Evolutionary conservation across 2,329 filamentous ascomycete species (phyloP).

Genomic region (Fusarium zealandicum): DNA sequence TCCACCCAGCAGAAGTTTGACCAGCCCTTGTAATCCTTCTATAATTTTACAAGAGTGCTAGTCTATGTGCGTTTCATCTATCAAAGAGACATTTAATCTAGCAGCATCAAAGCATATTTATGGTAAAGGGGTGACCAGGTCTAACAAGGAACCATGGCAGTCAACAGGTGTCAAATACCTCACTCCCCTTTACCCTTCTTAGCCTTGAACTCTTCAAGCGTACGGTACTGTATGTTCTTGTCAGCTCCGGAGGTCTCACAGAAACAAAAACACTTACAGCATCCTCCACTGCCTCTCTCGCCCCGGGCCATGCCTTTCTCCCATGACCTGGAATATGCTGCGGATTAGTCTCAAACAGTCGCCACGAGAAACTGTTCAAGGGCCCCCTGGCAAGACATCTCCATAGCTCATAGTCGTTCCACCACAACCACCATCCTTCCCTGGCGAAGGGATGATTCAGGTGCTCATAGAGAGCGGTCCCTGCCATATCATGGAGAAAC

Average conservation of each 20-base stretch:
- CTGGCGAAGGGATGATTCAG: neutral
- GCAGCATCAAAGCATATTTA: too few relatives aligned
- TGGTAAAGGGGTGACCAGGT: too few relatives aligned
- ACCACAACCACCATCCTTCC: slow-evolving; percentile 6
- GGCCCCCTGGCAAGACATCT: neutral
- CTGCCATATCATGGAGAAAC: neutral
- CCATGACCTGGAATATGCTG: neutral
- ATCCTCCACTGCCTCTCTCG: neutral
- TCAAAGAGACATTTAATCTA: too few relatives aligned
- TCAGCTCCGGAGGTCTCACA: neutral
- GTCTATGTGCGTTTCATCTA: too few relatives aligned
- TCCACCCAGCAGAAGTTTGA: too few relatives aligned
- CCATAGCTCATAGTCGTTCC: neutral
- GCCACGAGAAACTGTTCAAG: slow-evolving; percentile 1
- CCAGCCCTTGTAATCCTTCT: too few relatives aligned
- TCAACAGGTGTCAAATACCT: neutral
- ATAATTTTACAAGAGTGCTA: too few relatives aligned
- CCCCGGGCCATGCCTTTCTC: neutral
- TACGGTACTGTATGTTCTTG: neutral
- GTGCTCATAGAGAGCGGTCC: neutral
- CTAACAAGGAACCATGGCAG: too few relatives aligned
- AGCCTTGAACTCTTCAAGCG: neutral
- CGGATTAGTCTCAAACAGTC: neutral
- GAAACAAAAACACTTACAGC: neutral
- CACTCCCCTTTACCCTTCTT: neutral